Percentiles rank a stretch among this genome's conserved stretches.
Evolutionary conservation across 257 asterid genomes (phyloP).

Genomic region (Nemophila menziesii): DNA sequence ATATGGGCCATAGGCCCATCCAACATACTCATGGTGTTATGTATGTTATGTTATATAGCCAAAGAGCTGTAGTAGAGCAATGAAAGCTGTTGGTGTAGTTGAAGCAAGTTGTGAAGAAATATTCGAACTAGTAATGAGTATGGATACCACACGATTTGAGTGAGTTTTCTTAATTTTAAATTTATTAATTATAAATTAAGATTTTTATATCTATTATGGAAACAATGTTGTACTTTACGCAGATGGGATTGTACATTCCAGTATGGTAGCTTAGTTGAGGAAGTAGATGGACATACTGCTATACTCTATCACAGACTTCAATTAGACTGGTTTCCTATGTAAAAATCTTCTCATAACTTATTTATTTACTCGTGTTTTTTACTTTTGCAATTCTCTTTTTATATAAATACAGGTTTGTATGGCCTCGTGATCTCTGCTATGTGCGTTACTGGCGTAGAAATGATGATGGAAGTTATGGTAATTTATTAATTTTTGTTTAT

Average conservation of each 20-base stretch:
- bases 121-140: conserved; percentile 83
- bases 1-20: conserved; percentile 6
- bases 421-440: conserved; percentile 99
- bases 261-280: conserved; percentile 97
- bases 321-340: conserved; percentile 89
- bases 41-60: conserved; percentile 42
- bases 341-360: conserved; percentile 15
- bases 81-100: conserved; percentile 91
- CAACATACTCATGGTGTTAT: conserved; percentile 10
- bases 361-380: not conserved
- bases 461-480: conserved; percentile 98
- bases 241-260: conserved; percentile 93
- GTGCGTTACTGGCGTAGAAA: conserved; percentile 98
- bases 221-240: conserved; percentile 15
- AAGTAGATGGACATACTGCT: conserved; percentile 99
- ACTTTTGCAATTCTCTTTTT: not conserved
- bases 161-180: conserved; percentile 20
- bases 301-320: conserved; percentile 90
- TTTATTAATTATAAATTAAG: not conserved
- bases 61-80: conserved; percentile 88
- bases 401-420: conserved; percentile 44
- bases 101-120: conserved; percentile 85
- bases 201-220: not conserved
- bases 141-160: conserved; percentile 88
- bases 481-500: not conserved